A percentile compares a stretch with the other conserved stretches of the same genome.
These are phyloP conservation scores for Penicillium sp. DNA, from an alignment of 2,329 filamentous ascomycete species.

Conservation along the genomic window DNA sequence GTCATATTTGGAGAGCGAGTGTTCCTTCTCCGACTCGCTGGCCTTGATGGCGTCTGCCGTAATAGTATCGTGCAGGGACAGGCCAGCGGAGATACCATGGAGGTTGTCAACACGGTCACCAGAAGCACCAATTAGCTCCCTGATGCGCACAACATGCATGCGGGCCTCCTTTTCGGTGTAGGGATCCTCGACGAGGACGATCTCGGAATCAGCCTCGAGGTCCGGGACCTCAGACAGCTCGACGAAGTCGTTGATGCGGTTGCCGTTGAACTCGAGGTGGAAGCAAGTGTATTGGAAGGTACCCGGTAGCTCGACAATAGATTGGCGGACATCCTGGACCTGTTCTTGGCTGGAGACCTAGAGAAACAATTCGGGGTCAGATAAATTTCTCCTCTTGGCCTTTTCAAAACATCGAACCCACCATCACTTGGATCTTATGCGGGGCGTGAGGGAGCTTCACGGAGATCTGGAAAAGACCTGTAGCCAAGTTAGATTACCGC, in stretches of 20 bases:
- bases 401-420: constrained; percentile 46
- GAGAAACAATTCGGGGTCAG: constrained; percentile 20
- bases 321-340: constrained; percentile 94
- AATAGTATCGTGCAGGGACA: constrained; percentile 83
- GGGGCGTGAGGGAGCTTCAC: constrained; percentile 79
- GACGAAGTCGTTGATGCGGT: constrained; percentile 91
- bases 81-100: constrained; percentile 79
- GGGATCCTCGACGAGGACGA: constrained; percentile 83
- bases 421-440: constrained; percentile 79
- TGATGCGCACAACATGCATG: constrained; percentile 85
- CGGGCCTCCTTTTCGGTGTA: constrained; percentile 98
- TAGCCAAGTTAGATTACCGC: constrained; percentile 13
- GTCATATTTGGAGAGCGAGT: constrained; percentile 70
- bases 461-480: constrained; percentile 66
- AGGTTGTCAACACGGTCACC: constrained; percentile 83
- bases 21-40: constrained; percentile 44
- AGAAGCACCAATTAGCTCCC: constrained; percentile 89
- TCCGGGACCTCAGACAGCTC: constrained; percentile 85
- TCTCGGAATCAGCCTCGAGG: constrained; percentile 71
- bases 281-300: constrained; percentile 99
- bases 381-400: constrained; percentile 14
- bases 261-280: constrained; percentile 86
- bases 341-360: constrained; percentile 92
- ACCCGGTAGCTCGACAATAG: constrained; percentile 86
- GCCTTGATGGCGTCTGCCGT: constrained; percentile 46